Percentiles rank a stretch among this genome's conserved stretches.
phyloP scores from a whole-genome alignment of 768 basidiomycete species.

The Amanita jacksonii region DNA sequence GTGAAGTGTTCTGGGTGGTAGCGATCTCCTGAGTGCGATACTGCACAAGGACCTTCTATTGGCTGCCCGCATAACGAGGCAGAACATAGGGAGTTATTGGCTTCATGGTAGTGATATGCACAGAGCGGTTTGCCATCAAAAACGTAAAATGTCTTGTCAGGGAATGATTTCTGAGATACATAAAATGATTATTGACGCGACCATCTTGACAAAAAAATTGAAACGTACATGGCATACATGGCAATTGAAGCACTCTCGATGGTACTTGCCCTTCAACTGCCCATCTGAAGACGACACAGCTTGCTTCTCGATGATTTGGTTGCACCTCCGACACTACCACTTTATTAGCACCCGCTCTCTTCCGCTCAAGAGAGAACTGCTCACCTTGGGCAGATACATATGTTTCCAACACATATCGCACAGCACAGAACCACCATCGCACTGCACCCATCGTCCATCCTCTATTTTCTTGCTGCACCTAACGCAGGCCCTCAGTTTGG shows the following conservation, averaged over 20 bases:
- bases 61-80: conserved; percentile 73
- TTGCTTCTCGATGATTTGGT: conserved; percentile 78
- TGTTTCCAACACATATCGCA: conserved; percentile 95
- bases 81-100: conserved; percentile 82
- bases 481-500: conserved; percentile 43
- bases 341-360: conserved; percentile 3
- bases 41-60: conserved; percentile 89
- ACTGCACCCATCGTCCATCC: conserved; percentile 75
- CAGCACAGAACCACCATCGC: conserved; percentile 65
- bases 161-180: conserved; percentile 68
- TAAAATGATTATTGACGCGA: no score
- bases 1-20: conserved; percentile 86
- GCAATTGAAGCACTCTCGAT: conserved; percentile 87
- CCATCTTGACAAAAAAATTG: conserved; percentile 6
- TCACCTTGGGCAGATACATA: conserved; percentile 88
- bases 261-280: conserved; percentile 93
- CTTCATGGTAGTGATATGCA: conserved; percentile 88
- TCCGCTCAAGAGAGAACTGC: conserved; percentile 15
- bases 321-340: conserved; percentile 76
- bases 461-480: conserved; percentile 63
- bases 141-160: conserved; percentile 87
- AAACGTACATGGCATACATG: conserved; percentile 60
- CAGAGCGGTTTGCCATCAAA: conserved; percentile 86
- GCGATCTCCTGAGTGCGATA: conserved; percentile 69
- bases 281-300: conserved; percentile 90